These are phyloP conservation scores for Patellifolia procumbens DNA, from an alignment of 179 eudicot genomes.

Conservation along the genomic window DNA sequence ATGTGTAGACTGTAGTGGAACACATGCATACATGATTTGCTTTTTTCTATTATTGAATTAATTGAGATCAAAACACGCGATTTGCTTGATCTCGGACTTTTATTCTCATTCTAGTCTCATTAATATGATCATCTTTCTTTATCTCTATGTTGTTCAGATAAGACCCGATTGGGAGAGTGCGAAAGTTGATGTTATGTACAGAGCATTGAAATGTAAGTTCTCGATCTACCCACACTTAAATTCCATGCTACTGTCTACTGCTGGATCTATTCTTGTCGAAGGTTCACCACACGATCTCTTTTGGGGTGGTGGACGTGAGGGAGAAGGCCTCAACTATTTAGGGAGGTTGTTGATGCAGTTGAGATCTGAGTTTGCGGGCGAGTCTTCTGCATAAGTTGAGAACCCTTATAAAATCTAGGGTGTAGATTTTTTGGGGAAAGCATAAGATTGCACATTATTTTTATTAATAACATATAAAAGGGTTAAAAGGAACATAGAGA, in stretches of 20 bases:
- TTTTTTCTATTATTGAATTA: too few species aligned
- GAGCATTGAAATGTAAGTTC: constrained; percentile 86
- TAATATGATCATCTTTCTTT: neutral
- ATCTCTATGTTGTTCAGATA: constrained; percentile 46
- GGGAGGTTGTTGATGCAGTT: constrained; percentile 94
- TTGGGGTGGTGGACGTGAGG: constrained; percentile 99
- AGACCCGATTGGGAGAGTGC: constrained; percentile 81
- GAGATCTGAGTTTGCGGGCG: constrained; percentile 79
- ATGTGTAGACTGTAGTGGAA: neutral
- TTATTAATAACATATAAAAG: neutral
- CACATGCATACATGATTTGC: neutral
- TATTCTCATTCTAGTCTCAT: constrained; percentile 9
- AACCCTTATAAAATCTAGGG: constrained; percentile 12
- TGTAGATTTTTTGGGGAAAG: too few species aligned
- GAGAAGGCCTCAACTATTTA: constrained; percentile 93
- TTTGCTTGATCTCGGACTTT: neutral
- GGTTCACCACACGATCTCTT: constrained; percentile 97
- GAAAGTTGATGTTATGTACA: constrained; percentile 79
- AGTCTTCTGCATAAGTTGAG: constrained; percentile 37
- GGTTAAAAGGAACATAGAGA: neutral
- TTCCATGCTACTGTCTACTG: constrained; percentile 72
- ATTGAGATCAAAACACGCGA: neutral
- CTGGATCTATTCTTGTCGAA: constrained; percentile 89
- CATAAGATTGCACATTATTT: neutral
- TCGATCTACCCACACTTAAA: constrained; percentile 75